These are phyloP conservation scores for Sarcodon sp. DNA, from an alignment of 768 basidiomycete genomes.

Conservation along the genomic window DNA sequence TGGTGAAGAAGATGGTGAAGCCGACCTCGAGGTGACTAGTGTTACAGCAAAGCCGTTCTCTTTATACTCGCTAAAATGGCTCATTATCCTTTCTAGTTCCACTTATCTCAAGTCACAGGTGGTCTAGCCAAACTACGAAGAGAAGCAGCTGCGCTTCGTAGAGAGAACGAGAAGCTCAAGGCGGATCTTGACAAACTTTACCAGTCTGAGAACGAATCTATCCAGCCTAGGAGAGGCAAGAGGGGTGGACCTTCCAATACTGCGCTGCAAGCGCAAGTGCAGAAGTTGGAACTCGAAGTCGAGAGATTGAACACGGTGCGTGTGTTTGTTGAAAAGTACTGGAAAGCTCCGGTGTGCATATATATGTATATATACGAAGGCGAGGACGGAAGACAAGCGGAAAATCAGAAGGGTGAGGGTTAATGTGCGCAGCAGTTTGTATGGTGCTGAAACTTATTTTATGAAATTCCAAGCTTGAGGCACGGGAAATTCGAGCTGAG, in stretches of 20 bases:
- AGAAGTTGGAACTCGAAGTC: constrained; percentile 6
- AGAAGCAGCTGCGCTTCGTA: constrained; percentile 6
- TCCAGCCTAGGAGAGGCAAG: constrained; percentile 11
- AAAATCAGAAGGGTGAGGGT: constrained; percentile 10
- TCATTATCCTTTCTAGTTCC: too few species aligned
- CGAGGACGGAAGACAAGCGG: constrained; percentile 11
- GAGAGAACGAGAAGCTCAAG: constrained; percentile 9
- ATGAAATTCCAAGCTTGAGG: constrained; percentile 12
- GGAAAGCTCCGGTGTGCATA: constrained; percentile 6
- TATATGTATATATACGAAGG: constrained; percentile 5
- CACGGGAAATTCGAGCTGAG: constrained; percentile 23
- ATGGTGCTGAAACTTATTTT: constrained; percentile 1
- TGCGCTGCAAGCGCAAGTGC: constrained; percentile 1
- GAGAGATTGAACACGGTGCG: constrained; percentile 9
- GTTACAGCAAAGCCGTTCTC: too few species aligned
- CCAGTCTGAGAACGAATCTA: constrained; percentile 8
- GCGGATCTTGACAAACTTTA: constrained; percentile 7
- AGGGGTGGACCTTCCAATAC: constrained; percentile 3
- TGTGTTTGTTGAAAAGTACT: constrained; percentile 12
- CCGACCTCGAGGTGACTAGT: too few species aligned
- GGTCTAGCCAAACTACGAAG: constrained; percentile 1
- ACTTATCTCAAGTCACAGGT: too few species aligned
- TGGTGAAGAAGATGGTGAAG: too few species aligned
- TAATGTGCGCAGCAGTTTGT: background rate
- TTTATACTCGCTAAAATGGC: too few species aligned